Base-by-base conservation (phyloP, 1,284 basidiomycete species). In the Termitomyces sp. region DNA sequence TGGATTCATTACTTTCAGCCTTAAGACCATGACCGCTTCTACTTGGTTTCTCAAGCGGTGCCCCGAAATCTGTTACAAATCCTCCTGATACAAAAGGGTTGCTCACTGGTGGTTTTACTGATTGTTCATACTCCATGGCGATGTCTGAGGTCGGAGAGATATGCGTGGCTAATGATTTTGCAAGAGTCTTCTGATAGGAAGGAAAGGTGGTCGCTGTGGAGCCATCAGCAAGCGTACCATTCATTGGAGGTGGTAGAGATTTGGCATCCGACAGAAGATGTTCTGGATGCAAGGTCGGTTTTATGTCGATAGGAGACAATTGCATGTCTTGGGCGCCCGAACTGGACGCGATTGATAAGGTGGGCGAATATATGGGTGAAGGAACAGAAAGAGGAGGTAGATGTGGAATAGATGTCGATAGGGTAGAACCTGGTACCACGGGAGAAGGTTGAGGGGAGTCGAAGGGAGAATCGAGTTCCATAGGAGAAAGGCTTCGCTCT, bases 81-180 rank as follows among this genome's bases (percentile, higher is more conserved):
- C 79, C 78, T 24, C 71, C 75, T n/a, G 78, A 79, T n/a, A 80
- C 72, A 55, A 80, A 80, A n/a, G 76, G 72, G 62, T 77, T 78
- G 8, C 54, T 46, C 24, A 66, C 24, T 10, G 46, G 45, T 9
- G 58, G 52, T 57, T 64, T 70, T 42, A 19, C 53, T 15, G 52
- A 42, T 6, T 28, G 54, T 46, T 15, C 44, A 24, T 24, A 36
- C 28, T 42, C 17, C 21, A 26, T 9, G 15, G 28, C 41, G 13
- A 28, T 40, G 26, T 53, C 47, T 24, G 44, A 13, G 31, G 2
- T 45, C 31, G 49, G 42, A 38, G 52, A 34, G 19, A 17, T 33
- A 24, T n/a, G 30, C 9, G 24, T 19, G n/a, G 33, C 13, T 17
- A 21, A 31, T 17, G 39, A 10, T 38, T 26, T 34, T 13, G 7